Conservation (phyloP, 1,284 basidiomycete species). For the Wallemia hederae region DNA sequence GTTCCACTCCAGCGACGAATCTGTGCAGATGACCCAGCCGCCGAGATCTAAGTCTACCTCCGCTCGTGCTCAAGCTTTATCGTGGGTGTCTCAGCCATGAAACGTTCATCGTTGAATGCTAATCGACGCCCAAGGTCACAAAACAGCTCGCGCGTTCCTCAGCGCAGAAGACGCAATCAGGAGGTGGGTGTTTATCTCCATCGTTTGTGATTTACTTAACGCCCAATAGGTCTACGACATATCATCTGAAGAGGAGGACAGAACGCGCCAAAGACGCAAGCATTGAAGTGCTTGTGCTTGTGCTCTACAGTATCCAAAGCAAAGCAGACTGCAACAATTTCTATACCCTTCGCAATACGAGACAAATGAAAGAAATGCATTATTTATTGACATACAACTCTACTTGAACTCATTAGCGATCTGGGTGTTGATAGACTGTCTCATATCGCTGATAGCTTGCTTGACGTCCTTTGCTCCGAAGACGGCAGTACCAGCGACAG, state of each 20-base stretch:
- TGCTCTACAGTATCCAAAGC: too few relatives aligned
- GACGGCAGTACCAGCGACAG: conserved; percentile 90
- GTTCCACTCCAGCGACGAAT: not conserved
- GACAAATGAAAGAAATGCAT: not conserved
- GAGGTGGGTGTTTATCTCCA: not conserved
- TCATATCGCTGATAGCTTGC: conserved; percentile 41
- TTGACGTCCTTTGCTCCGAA: conserved; percentile 56
- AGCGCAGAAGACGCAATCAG: not conserved
- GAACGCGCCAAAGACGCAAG: not conserved
- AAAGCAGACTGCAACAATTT: too few relatives aligned
- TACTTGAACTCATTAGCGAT: conserved; percentile 9
- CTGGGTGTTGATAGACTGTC: conserved; percentile 36
- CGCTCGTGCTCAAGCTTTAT: not conserved
- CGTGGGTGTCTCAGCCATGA: not conserved
- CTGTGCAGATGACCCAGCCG: not conserved
- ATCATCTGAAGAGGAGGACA: not conserved
- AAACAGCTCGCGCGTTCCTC: not conserved
- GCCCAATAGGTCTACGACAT: not conserved
- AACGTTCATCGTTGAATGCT: not conserved
- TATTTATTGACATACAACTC: not conserved
- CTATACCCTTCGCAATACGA: too few relatives aligned
- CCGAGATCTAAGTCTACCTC: not conserved
- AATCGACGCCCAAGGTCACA: not conserved
- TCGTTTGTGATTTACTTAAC: not conserved
- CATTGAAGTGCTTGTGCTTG: not conserved